Percentiles rank a stretch among this genome's conserved stretches.
Conservation (phyloP, 179 eudicot genomes). For the Spinacia oleracea region DNA sequence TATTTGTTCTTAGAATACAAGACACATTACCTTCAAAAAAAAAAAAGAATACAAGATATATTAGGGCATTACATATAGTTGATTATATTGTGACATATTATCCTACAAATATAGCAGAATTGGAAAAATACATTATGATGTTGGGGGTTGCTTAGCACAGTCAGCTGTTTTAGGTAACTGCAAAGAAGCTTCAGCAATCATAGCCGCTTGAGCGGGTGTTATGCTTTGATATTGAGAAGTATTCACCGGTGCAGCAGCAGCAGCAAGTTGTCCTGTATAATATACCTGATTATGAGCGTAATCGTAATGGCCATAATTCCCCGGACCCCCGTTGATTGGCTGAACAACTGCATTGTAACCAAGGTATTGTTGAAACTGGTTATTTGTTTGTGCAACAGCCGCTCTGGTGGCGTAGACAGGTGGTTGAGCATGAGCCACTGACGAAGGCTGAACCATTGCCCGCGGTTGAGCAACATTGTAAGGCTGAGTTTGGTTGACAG, state of each 20-base stretch:
- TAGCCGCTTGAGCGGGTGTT: constrained; percentile 37
- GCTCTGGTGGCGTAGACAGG: constrained; percentile 18
- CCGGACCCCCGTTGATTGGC: constrained; percentile 22
- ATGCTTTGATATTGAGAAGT: constrained; percentile 35
- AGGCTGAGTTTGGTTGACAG: constrained; percentile 31
- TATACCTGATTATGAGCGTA: constrained; percentile 32
- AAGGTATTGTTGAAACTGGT: constrained; percentile 29
- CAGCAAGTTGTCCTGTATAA: constrained; percentile 29
- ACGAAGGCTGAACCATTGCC: constrained; percentile 3
- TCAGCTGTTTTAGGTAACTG: constrained; percentile 29
- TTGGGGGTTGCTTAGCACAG: constrained; percentile 15
- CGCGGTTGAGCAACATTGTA: constrained; percentile 19
- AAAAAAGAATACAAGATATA: not conserved
- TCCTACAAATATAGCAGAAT: not conserved
- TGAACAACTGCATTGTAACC: constrained; percentile 11
- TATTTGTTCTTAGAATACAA: too few relatives aligned
- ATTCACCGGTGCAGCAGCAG: not conserved
- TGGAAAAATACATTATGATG: not conserved
- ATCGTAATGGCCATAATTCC: constrained; percentile 27
- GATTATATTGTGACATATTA: not conserved
- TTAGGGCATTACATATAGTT: not conserved
- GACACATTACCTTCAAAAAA: too few relatives aligned
- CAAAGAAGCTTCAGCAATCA: constrained; percentile 33
- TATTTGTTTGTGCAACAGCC: constrained; percentile 9
- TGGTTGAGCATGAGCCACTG: constrained; percentile 18